Conservation (phyloP, 1,284 basidiomycete genomes). For the Macrocystidia cucumis region DNA sequence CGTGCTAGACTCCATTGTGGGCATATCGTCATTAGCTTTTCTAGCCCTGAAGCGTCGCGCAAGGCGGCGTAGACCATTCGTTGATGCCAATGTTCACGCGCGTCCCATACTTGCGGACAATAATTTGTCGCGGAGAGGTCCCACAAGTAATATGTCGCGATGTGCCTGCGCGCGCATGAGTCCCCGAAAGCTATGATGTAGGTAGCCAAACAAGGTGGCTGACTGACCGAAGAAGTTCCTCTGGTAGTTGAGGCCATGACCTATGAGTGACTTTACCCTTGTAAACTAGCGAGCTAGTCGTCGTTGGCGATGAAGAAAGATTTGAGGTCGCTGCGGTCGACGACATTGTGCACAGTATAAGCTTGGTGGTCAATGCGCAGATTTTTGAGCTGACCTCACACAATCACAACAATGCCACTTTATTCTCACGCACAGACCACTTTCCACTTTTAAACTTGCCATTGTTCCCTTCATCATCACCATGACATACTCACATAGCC, state of each 20-base stretch:
- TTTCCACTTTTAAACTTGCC: too few species aligned
- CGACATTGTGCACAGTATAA: constrained; percentile 13
- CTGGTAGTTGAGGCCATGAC: constrained; percentile 64
- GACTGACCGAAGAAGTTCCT: constrained; percentile 61
- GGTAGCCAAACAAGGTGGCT: constrained; percentile 10
- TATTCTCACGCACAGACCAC: constrained; percentile 34
- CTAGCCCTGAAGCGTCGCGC: constrained; percentile 49
- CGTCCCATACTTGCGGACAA: constrained; percentile 51
- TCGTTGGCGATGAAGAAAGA: too few species aligned
- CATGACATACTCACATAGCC: too few species aligned
- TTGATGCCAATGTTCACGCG: constrained; percentile 46
- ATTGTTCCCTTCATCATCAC: too few species aligned
- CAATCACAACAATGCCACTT: constrained; percentile 19
- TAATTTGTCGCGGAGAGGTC: constrained; percentile 35
- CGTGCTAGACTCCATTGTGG: constrained; percentile 35
- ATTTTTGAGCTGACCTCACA: constrained; percentile 20
- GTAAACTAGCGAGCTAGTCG: constrained; percentile 21
- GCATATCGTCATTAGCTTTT: constrained; percentile 49
- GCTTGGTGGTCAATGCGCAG: constrained; percentile 32
- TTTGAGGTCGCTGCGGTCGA: constrained; percentile 8
- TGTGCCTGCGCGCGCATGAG: constrained; percentile 45
- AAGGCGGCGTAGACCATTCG: constrained; percentile 48
- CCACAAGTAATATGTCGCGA: constrained; percentile 53
- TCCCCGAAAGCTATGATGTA: too few species aligned
- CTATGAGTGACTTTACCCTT: constrained; percentile 61